Evolutionary conservation across 208 protist species (phyloP), one percentile per base, ranked within the genome.

Genomic region (Tritrichomonas foetus): DNA sequence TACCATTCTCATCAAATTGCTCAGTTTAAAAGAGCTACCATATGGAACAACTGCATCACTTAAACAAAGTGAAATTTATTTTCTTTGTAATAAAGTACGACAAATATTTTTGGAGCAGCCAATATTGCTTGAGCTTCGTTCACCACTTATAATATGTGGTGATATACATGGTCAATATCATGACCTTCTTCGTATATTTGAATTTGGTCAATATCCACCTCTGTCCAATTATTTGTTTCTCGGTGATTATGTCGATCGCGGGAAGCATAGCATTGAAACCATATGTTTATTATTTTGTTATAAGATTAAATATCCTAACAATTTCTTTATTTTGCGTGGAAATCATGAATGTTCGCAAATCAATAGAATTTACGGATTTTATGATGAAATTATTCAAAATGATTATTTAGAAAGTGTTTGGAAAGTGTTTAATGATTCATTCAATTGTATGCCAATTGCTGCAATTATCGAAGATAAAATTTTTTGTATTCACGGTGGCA

Each of bases 321-420:
- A 82, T 30, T 82, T 82, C 41, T 82, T 33, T 36, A 22, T 72
- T 33, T 25, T 72, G 16, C 11, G 66, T 33, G 66, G 66, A 36
- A 72, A 72, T 47, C 74, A 82, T 53, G 74, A 82, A 82, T 33
- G 74, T 27, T 82, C 74, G 16, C 33, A 22, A 33, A 53, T 82
- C 5, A 82, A 82, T 82, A 53, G 47, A 57, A 0, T 57, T 55
- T 89, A 89, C 39, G 78, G 78, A 57, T 89, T 89, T 57, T 53
- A 13, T n/a, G 78, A 89, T 61, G 78, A 89, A 89, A n/a, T 69
- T 69, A 30, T 20, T 47, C 30, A 53, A 57, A 53, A 33, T 44
- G 3, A 57, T n/a, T 61, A 89, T 27, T 97, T 97, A 55, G 16
- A 33, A 33, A 27, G n/a, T 33, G 9, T 55, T 47, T 89, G 47